Conservation (phyloP, 345 rosid species). For the Firmiana major region DNA sequence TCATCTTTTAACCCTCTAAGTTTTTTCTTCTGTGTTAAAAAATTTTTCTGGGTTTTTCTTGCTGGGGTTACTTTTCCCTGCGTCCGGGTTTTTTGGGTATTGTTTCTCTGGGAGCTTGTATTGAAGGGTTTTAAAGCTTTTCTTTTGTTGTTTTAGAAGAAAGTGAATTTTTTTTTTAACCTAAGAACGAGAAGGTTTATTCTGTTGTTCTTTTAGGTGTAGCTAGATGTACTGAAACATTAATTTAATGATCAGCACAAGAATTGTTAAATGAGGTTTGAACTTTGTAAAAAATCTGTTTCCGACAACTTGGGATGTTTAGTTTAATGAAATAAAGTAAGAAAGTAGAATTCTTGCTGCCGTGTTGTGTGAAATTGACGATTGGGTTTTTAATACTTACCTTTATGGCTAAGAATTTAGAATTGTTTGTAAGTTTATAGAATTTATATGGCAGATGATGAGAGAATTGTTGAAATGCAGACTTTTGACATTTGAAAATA, state of each 20-base stretch:
- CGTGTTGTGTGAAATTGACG: not conserved
- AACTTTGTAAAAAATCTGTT: not conserved
- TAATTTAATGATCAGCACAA: not conserved
- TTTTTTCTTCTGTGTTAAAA: not conserved
- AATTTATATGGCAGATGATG: not conserved
- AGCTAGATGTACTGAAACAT: not conserved
- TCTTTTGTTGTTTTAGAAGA: not conserved
- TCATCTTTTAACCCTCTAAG: not conserved
- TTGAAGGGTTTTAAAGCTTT: not conserved
- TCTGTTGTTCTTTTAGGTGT: not conserved
- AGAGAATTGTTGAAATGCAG: conserved; percentile 41
- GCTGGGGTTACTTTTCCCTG: not conserved
- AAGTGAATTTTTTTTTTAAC: not conserved
- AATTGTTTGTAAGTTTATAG: not conserved
- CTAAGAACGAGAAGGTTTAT: too few species aligned
- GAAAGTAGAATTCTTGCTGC: not conserved
- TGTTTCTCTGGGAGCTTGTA: not conserved
- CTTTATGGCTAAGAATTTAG: not conserved
- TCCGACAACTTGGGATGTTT: not conserved
- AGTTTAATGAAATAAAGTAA: not conserved
- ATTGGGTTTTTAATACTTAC: not conserved
- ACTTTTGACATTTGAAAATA: conserved; percentile 40
- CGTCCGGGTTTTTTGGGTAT: not conserved
- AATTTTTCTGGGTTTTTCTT: too few species aligned
- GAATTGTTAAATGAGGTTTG: not conserved